Evolutionary conservation across 805 yeast genomes (phyloP).

Genomic region (Deakozyma indianensis): DNA sequence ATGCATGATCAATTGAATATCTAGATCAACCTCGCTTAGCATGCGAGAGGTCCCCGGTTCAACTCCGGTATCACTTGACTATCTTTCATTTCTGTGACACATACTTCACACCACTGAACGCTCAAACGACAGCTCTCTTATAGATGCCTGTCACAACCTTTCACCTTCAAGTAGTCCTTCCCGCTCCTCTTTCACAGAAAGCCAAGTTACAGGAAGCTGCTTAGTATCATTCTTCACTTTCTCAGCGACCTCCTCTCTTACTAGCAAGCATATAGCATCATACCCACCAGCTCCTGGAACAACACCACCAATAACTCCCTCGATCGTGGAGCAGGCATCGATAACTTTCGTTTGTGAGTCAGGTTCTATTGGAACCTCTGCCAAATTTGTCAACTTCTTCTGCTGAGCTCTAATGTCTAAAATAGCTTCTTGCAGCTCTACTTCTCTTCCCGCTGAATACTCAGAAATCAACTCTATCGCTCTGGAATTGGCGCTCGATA

Average conservation of each 20-base stretch:
- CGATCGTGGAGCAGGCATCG: slow-evolving; percentile 37
- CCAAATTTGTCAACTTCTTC: slow-evolving; percentile 40
- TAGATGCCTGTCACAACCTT: too few species aligned
- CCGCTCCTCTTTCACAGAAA: slow-evolving; percentile 6
- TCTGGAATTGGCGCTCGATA: slow-evolving; percentile 44
- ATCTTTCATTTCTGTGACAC: too few species aligned
- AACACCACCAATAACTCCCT: slow-evolving; percentile 86
- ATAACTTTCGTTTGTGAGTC: slow-evolving; percentile 54
- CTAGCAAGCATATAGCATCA: slow-evolving; percentile 76
- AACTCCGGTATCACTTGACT: too few species aligned
- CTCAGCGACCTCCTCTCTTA: slow-evolving; percentile 31
- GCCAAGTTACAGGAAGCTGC: slow-evolving; percentile 4
- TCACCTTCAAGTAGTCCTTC: slow-evolving; percentile 3
- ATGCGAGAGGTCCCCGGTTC: too few species aligned
- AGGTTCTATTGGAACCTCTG: slow-evolving; percentile 89
- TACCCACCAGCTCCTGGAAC: slow-evolving; percentile 99
- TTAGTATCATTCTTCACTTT: slow-evolving; percentile 19
- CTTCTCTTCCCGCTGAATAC: neutral
- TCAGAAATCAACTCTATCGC: slow-evolving; percentile 27
- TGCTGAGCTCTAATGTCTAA: slow-evolving; percentile 39
- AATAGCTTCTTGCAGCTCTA: neutral
- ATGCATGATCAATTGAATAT: too few species aligned
- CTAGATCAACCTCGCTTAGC: too few species aligned
- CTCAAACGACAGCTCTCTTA: too few species aligned
- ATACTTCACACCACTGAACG: too few species aligned